A percentile compares a stretch with the other conserved stretches of the same genome.
These are phyloP conservation scores for Dichomitus squalens DNA, from an alignment of 1,284 basidiomycete species.

Conservation along the genomic window DNA sequence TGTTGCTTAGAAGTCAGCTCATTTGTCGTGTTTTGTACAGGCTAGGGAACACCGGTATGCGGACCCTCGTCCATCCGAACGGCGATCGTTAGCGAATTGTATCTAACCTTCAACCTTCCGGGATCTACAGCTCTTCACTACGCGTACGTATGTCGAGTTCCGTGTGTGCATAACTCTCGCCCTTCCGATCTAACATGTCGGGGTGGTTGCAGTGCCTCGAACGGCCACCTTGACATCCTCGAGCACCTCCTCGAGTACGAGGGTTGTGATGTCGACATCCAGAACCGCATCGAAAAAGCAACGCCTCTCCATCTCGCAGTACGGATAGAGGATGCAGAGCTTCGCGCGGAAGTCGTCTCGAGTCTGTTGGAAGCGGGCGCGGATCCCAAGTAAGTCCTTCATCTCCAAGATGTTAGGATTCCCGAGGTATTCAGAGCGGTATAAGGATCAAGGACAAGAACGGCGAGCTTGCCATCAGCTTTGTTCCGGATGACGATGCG, in stretches of 20 bases:
- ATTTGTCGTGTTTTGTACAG: constrained; percentile 37
- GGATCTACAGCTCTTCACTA: constrained; percentile 68
- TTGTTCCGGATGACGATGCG: constrained; percentile 53
- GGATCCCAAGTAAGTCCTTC: constrained; percentile 57
- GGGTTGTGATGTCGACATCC: constrained; percentile 82
- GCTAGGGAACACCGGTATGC: constrained; percentile 71
- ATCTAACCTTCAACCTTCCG: background rate
- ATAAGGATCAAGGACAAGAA: constrained; percentile 75
- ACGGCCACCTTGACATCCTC: constrained; percentile 65
- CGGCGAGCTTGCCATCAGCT: constrained; percentile 59
- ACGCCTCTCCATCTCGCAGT: constrained; percentile 88
- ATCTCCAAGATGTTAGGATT: background rate
- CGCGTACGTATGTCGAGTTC: constrained; percentile 56
- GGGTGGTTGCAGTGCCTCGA: constrained; percentile 41
- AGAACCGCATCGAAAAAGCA: constrained; percentile 73
- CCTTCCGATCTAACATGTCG: background rate
- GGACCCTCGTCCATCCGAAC: background rate
- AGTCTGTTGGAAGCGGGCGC: constrained; percentile 80
- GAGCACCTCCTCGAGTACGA: constrained; percentile 77
- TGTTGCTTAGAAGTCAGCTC: background rate
- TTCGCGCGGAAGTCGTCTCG: constrained; percentile 57
- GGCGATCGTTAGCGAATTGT: background rate
- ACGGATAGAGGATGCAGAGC: constrained; percentile 59
- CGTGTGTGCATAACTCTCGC: background rate
- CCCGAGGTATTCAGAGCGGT: background rate